phyloP scores from a whole-genome alignment of 2,329 filamentous ascomycete species.

The Cladosporium sphaerospermum region DNA sequence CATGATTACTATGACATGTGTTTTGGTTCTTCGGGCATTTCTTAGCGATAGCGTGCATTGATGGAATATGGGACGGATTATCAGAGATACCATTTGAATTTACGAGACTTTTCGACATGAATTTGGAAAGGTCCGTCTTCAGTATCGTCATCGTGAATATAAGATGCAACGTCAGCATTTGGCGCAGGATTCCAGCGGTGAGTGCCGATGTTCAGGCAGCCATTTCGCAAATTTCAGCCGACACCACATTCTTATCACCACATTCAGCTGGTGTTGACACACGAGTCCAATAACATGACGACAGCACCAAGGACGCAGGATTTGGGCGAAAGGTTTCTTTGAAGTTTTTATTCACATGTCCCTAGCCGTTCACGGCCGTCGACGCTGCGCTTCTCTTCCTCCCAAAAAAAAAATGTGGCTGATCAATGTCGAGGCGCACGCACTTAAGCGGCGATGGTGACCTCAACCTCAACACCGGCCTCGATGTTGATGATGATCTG shows the following conservation, averaged over 20 bases:
- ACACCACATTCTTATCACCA: too few relatives aligned
- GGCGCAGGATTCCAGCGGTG: too few relatives aligned
- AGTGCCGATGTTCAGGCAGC: too few relatives aligned
- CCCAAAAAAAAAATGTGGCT: not conserved
- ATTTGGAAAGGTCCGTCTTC: not conserved
- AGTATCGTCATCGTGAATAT: too few relatives aligned
- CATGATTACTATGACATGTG: not conserved
- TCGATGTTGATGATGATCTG: slow-evolving; percentile 96
- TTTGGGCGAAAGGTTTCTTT: not conserved
- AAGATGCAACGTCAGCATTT: too few relatives aligned
- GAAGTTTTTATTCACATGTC: not conserved
- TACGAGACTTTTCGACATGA: not conserved
- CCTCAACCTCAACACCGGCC: slow-evolving; percentile 88
- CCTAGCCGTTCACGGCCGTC: not conserved
- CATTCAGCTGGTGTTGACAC: too few relatives aligned
- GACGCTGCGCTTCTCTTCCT: slow-evolving; percentile 3
- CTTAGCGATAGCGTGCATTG: not conserved
- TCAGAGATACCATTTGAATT: not conserved
- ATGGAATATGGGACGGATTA: not conserved
- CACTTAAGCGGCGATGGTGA: slow-evolving; percentile 75
- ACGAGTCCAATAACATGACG: too few relatives aligned
- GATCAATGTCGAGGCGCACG: not conserved
- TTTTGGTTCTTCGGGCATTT: not conserved
- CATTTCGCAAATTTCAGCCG: too few relatives aligned
- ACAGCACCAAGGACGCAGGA: not conserved